These are phyloP conservation scores for Candida sp. DNA, from an alignment of 1,139 yeast species.

Conservation along the genomic window DNA sequence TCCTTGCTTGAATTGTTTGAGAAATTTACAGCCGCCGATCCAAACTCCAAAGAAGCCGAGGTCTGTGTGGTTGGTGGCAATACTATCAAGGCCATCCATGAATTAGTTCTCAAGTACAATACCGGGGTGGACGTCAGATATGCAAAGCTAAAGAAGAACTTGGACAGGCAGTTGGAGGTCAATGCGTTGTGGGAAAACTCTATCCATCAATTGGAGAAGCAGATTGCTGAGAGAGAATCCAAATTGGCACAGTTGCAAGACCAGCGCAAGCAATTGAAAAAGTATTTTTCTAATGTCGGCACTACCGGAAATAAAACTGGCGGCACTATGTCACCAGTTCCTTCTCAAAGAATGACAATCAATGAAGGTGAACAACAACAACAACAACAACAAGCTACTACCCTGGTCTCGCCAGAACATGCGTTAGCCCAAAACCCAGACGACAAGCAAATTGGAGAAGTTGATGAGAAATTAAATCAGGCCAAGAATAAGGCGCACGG, in stretches of 20 bases:
- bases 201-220: conserved; percentile 82
- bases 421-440: conserved; percentile 9
- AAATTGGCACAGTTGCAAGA: conserved; percentile 73
- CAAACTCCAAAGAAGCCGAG: conserved; percentile 21
- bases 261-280: conserved; percentile 71
- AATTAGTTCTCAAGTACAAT: conserved; percentile 47
- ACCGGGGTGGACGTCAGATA: conserved; percentile 47
- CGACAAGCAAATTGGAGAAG: conserved; percentile 12
- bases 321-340: conserved; percentile 14
- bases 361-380: not conserved
- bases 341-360: conserved; percentile 3
- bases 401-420: not conserved
- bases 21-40: conserved; percentile 20
- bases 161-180: conserved; percentile 80
- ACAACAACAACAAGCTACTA: not conserved
- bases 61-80: conserved; percentile 40
- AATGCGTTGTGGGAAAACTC: conserved; percentile 92
- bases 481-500: conserved; percentile 7
- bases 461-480: conserved; percentile 13
- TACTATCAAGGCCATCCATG: conserved; percentile 49
- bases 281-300: conserved; percentile 44
- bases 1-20: conserved; percentile 62
- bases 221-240: conserved; percentile 76
- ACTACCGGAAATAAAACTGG: conserved; percentile 8
- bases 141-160: conserved; percentile 46